Percentiles rank a stretch among this genome's conserved stretches.
These are phyloP conservation scores for Pichia pseudocactophila DNA, from an alignment of 805 yeast species.

Conservation along the genomic window DNA sequence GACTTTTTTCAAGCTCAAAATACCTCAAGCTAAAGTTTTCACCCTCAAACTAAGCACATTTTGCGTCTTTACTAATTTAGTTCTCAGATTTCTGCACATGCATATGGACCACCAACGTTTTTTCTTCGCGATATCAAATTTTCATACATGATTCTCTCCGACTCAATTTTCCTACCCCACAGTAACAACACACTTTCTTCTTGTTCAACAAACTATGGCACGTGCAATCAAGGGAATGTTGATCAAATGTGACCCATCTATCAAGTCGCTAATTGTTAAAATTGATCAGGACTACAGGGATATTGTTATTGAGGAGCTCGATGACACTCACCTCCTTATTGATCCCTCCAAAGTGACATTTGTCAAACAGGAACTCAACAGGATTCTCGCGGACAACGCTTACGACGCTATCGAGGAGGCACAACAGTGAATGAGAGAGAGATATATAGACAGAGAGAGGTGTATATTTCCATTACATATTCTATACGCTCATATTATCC, in stretches of 20 bases:
- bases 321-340: slow-evolving; percentile 82
- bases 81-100: too few relatives aligned
- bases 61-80: too few relatives aligned
- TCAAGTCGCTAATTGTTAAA: slow-evolving; percentile 73
- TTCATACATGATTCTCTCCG: too few relatives aligned
- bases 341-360: slow-evolving; percentile 68
- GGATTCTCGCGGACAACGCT: slow-evolving; percentile 70
- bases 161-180: too few relatives aligned
- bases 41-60: too few relatives aligned
- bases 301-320: slow-evolving; percentile 68
- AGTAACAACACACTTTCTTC: too few relatives aligned
- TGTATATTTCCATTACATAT: background rate
- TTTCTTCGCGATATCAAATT: too few relatives aligned
- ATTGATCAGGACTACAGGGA: slow-evolving; percentile 73
- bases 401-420: slow-evolving; percentile 73
- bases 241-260: slow-evolving; percentile 75
- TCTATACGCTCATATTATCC: background rate
- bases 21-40: too few relatives aligned
- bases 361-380: slow-evolving; percentile 70
- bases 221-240: slow-evolving; percentile 49
- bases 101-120: too few relatives aligned
- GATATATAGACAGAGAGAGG: too few relatives aligned
- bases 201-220: slow-evolving; percentile 32
- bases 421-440: background rate
- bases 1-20: too few relatives aligned